Conservation (phyloP, 2,329 filamentous ascomycete species). For the Meredithiella fracta region DNA sequence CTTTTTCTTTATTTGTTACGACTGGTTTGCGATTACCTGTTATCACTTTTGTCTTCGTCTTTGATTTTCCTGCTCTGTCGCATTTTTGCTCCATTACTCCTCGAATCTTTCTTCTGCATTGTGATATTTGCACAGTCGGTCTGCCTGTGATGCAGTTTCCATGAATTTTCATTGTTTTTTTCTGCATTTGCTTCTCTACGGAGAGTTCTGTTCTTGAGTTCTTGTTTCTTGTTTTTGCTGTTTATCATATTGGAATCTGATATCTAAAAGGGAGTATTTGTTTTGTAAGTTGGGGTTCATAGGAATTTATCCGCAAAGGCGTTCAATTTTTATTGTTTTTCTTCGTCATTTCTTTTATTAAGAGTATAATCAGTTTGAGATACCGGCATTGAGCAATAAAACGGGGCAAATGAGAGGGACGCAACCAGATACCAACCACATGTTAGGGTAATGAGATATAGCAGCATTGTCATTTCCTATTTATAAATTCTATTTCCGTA, state of each 20-base stretch:
- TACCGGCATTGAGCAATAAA: not conserved
- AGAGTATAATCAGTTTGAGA: not conserved
- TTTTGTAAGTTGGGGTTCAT: not conserved
- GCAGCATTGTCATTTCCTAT: not conserved
- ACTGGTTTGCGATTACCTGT: not conserved
- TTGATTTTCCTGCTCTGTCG: not conserved
- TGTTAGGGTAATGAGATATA: not conserved
- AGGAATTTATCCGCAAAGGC: not conserved
- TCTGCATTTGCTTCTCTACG: constrained; percentile 6
- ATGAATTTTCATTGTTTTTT: constrained; percentile 7
- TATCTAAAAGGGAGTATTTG: constrained; percentile 1
- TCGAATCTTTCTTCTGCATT: not conserved
- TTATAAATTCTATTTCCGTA: not conserved
- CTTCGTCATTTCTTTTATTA: too few relatives aligned
- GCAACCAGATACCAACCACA: not conserved
- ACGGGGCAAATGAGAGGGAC: not conserved
- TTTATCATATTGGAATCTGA: not conserved
- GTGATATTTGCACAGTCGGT: constrained; percentile 2
- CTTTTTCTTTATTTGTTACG: not conserved
- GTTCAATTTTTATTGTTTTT: not conserved
- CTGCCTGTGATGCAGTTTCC: not conserved
- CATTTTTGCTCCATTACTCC: not conserved
- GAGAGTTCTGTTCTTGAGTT: not conserved
- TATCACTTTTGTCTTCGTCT: not conserved
- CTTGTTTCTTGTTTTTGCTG: not conserved